Base-by-base conservation (phyloP, 1,284 basidiomycete species). In the Grifola frondosa region DNA sequence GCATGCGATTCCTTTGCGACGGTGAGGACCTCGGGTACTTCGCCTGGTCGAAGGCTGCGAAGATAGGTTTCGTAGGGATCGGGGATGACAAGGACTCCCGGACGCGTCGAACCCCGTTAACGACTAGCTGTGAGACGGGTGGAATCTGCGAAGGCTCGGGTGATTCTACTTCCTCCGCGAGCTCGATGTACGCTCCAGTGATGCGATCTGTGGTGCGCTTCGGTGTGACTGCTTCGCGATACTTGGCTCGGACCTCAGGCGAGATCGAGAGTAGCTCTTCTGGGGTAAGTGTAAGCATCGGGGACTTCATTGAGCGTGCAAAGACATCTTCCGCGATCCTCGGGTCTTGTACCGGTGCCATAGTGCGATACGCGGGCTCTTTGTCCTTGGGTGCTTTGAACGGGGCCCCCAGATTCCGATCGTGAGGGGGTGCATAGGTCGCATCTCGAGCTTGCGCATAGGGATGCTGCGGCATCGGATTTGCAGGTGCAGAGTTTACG, bases 61-160 rank as follows among this genome's bases (percentile, higher is more conserved):
- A 47, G 37, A 24, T 50, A 50, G 10, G 25, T 21, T 19, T 50
- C 42, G 25, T 40, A 44, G 4, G 46, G 46, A 23, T 47, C 40
- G 9, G 16, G 25, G 16, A 37, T 19, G 33, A 26, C 23, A 7
- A 24, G 19, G 30, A 40, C 36, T 5, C 22, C 33, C 30, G 44
- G 31, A 1, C n/a, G 28, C 30, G 8, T 5, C 13, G 11, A 6
- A 20, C 30, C 16, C 16, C 17, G 13, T 25, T 15, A 19, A 12
- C 9, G 15, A 15, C 21, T 15, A 15, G 13, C 29, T 19, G n/a
- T 41, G 34, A 36, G 7, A 21, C 17, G 16, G n/a, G 16, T 15
- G 9, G 19, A 21, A 21, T 36, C 30, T 10, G n/a, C 16, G 10
- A 16, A 10, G n/a, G n/a, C 10, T 32, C 30, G 9, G 13, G 13